Evolutionary conservation across 495 filamentous ascomycete genomes (phyloP), one percentile per base, ranked within the genome.

Genomic region (Aspergillus olivimuriae): DNA sequence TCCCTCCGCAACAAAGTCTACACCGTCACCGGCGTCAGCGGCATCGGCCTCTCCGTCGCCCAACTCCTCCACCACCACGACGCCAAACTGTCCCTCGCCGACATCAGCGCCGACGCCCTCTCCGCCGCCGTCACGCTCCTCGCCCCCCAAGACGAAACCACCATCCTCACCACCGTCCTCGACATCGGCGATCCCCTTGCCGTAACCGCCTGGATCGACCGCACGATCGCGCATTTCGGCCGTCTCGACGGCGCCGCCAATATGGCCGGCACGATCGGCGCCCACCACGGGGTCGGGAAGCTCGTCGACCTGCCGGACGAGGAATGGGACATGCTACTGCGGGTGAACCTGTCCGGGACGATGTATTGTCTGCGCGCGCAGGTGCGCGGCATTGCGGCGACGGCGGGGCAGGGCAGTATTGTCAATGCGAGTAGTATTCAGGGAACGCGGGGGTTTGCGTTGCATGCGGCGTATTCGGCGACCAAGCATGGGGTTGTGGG

Each of bases 401-500:
- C 65, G 4, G 66, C 65, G 1, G 51, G 55, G 4, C 46, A 20
- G 4, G 72, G 68, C 0, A 77, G 72, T 46, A 80, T 84, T 52
- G 80, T 84, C n/a, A 80, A 77, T 59, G 75, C 75, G 15, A 60
- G 70, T 10, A 76, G 73, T 43, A 67, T 76, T 23, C 69, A 74
- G 16, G 80, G 79, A 0, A 19, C 81, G 11, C 58, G 57, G 40
- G 80, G 80, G 45, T 60, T 58, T 50, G 36, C 68, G 8, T 63
- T 66, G 18, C 60, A 66, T 55, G 68, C 64, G 5, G 70, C 75
- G 19, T 83, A 84, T 58, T 65, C 66, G 38, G 68, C 76, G 8
- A 75, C 68, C 19, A 82, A 82, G 60, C 70, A 77, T 55, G 80
- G 70, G 10, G 70, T 85, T 30, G 59, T 81, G 32, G 81, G 78